Evolutionary conservation across 495 filamentous ascomycete species (phyloP).

Genomic region (Lasiosphaeria miniovina): DNA sequence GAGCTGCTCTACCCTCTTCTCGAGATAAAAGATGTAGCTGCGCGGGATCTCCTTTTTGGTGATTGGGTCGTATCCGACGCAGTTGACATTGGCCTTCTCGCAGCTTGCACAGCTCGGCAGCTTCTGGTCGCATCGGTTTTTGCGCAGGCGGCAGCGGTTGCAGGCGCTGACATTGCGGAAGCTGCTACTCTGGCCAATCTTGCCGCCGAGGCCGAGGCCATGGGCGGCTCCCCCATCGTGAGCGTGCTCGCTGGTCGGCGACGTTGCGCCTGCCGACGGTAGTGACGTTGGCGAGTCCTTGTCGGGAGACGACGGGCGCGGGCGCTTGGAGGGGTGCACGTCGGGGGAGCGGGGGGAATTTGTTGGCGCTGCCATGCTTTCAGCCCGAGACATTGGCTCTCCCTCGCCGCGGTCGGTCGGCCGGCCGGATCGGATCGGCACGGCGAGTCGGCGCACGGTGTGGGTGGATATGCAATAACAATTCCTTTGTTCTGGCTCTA

Average conservation of each 20-base stretch:
- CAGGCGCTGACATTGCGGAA: conserved; percentile 96
- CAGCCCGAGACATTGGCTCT: conserved; percentile 20
- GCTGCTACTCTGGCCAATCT: conserved; percentile 49
- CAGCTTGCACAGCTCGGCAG: conserved; percentile 87
- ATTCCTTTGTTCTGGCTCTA: too few relatives aligned
- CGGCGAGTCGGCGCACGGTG: not conserved
- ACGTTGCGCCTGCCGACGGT: conserved; percentile 26
- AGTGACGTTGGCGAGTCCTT: conserved; percentile 42
- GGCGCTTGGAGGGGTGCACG: conserved; percentile 47
- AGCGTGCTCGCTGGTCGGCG: conserved; percentile 37
- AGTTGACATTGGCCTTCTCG: conserved; percentile 83
- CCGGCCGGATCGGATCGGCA: not conserved
- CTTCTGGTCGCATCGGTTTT: conserved; percentile 92
- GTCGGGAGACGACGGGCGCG: conserved; percentile 48
- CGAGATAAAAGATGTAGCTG: conserved; percentile 92
- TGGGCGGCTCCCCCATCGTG: conserved; percentile 24
- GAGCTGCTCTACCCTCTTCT: conserved; percentile 78
- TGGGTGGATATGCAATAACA: too few relatives aligned
- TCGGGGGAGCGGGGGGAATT: conserved; percentile 42
- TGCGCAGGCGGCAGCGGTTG: conserved; percentile 86
- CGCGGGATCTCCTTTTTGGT: conserved; percentile 91
- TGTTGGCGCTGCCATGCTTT: conserved; percentile 31
- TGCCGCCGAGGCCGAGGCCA: conserved; percentile 22
- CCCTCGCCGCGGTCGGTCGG: not conserved
- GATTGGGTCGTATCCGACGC: conserved; percentile 93